Evolutionary conservation across 2,329 filamentous ascomycete genomes (phyloP).

Genomic region (Clonostachys byssicola): DNA sequence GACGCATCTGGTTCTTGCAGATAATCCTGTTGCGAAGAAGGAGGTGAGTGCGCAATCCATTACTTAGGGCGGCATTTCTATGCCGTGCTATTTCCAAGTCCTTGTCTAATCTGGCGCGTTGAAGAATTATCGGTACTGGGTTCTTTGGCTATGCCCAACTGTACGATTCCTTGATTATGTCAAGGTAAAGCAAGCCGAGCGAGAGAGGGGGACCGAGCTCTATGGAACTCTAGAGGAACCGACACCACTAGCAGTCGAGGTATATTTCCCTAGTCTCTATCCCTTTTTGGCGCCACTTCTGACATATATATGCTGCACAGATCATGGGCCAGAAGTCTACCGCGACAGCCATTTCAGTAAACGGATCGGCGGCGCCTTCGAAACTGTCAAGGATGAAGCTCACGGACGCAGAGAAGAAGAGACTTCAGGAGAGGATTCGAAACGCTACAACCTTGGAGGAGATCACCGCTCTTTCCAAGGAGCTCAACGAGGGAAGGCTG

Average conservation of each 20-base stretch:
- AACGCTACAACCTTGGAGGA: constrained; percentile 87
- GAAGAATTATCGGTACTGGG: constrained; percentile 88
- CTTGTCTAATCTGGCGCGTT: not conserved
- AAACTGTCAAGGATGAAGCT: constrained; percentile 77
- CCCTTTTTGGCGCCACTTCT: not conserved
- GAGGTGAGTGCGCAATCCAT: constrained; percentile 59
- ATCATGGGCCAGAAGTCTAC: constrained; percentile 83
- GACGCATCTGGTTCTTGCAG: constrained; percentile 75
- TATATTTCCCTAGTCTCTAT: constrained; percentile 17
- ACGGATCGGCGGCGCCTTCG: constrained; percentile 26
- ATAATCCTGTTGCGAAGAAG: constrained; percentile 88
- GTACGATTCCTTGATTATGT: constrained; percentile 90
- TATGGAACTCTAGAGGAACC: constrained; percentile 80
- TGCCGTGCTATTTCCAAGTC: not conserved
- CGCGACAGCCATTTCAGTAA: constrained; percentile 54
- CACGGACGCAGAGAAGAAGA: constrained; percentile 83
- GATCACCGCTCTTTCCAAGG: constrained; percentile 86
- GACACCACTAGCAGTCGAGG: constrained; percentile 73
- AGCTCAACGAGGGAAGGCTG: constrained; percentile 82
- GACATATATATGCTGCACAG: constrained; percentile 24
- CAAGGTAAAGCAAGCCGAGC: constrained; percentile 86
- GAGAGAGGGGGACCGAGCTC: constrained; percentile 69
- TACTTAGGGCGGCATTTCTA: not conserved
- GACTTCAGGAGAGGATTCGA: constrained; percentile 80
- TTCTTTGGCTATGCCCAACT: constrained; percentile 79